phyloP scores from a whole-genome alignment of 345 rosid species.

The Euphorbia tirucalli region DNA sequence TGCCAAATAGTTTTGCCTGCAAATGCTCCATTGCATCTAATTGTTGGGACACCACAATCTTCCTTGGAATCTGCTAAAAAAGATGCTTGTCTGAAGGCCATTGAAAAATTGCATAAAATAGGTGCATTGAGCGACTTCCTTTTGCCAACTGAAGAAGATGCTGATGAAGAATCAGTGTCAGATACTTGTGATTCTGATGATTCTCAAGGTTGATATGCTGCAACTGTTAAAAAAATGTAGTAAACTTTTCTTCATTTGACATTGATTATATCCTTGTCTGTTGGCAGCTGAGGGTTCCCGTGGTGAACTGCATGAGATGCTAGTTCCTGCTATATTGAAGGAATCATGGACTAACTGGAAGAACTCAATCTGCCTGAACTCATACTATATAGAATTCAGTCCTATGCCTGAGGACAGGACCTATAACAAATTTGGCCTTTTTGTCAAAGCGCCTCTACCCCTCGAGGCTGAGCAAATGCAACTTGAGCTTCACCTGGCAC shows the following conservation, averaged over 20 bases:
- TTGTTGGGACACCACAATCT: slow-evolving; percentile 53
- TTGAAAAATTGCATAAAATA: slow-evolving; percentile 71
- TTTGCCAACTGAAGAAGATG: slow-evolving; percentile 46
- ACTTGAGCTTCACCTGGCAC: slow-evolving; percentile 84
- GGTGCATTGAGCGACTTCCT: slow-evolving; percentile 72
- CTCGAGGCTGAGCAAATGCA: slow-evolving; percentile 71
- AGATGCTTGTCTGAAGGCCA: slow-evolving; percentile 79
- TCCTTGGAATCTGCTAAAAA: slow-evolving; percentile 76
- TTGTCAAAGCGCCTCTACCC: slow-evolving; percentile 74
- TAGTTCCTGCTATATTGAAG: slow-evolving; percentile 58
- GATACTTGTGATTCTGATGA: slow-evolving; percentile 36
- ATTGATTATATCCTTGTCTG: slow-evolving; percentile 20
- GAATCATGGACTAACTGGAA: slow-evolving; percentile 49
- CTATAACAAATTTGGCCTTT: slow-evolving; percentile 74
- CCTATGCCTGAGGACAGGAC: slow-evolving; percentile 73
- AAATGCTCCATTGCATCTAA: slow-evolving; percentile 72
- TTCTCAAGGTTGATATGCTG: slow-evolving; percentile 49
- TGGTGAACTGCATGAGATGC: slow-evolving; percentile 72
- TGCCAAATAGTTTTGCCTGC: slow-evolving; percentile 73
- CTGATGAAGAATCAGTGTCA: slow-evolving; percentile 34
- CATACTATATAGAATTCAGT: slow-evolving; percentile 58
- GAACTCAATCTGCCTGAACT: slow-evolving; percentile 36
- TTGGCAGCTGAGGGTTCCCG: slow-evolving; percentile 54
- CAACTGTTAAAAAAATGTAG: slow-evolving; percentile 3
- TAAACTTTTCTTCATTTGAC: slow-evolving; percentile 10